Conservation (phyloP, 2,329 filamentous ascomycete species). For the Colletotrichum tropicale region DNA sequence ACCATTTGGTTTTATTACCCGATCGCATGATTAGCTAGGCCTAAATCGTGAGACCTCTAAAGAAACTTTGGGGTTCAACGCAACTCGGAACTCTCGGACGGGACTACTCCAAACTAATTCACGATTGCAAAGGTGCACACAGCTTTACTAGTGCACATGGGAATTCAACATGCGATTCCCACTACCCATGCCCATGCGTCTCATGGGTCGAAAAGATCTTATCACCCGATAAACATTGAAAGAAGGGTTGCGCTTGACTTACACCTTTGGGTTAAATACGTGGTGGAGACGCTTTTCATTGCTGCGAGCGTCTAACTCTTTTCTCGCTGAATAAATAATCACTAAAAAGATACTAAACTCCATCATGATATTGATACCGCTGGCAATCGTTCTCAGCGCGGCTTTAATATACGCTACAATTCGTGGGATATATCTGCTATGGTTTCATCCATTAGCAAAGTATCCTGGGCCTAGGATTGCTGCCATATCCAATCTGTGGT, state of each 20-base stretch:
- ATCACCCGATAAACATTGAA: not conserved
- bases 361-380: not conserved
- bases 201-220: not conserved
- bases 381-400: not conserved
- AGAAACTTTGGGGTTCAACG: not conserved
- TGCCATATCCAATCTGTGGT: not conserved
- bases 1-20: not conserved
- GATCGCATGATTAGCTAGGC: not conserved
- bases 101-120: not conserved
- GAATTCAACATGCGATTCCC: not conserved
- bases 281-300: not conserved
- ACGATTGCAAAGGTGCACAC: not conserved
- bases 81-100: not conserved
- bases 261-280: not conserved
- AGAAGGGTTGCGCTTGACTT: not conserved
- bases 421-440: not conserved
- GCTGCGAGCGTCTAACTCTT: accelerated
- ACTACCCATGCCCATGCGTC: not conserved
- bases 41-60: not conserved
- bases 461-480: not conserved
- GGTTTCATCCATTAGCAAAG: not conserved
- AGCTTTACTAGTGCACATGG: not conserved
- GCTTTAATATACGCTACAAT: not conserved
- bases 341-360: not conserved
- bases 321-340: accelerated